Base-by-base conservation (phyloP, 2,329 filamentous ascomycete species). In the Cladorrhinum sp. region DNA sequence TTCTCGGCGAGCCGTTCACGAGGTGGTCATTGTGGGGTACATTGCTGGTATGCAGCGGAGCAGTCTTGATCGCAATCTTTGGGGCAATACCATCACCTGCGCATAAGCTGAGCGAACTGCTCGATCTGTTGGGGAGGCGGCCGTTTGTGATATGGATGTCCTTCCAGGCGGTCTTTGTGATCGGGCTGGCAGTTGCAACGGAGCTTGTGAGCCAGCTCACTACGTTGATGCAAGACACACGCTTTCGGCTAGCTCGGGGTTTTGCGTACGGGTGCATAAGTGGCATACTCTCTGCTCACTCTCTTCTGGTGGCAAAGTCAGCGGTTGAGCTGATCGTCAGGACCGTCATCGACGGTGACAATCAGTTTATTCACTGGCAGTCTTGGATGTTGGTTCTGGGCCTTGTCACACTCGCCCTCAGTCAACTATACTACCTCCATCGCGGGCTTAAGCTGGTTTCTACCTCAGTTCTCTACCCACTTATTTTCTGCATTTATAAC, bases 401-500 rank as follows among this genome's bases (percentile, higher is more conserved):
- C 6, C 87, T 99, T 57, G 81, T 97, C 62, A 81, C 82, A 2
- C 82, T 98, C 63, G 94, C 95, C 3, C 82, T 99, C 50, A 90
- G 87, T 50, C 95, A 99, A 75, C 84, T 99, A 5, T 99, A 96
- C 77, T 98, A 96, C 75, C 85, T 99, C 63, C 95, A 99, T 73
- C 86, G 91, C 49, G 95, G 95, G 57, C 82, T 99, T 64, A 96
- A 96, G 76, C 83, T 99, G 57, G 92, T 96, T 74, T 97, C 93
- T 58, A 98, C 95, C 21, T 96, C 92, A 70, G 89, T 98, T 64
- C 82, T 99, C 67, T 99, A 99, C 75, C 95, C 95, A 4, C 88
- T 98, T 68, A 93, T 98, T 42, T 99, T 99, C 76, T 99, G 95
- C 81, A 86, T 98, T 66, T 99, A 98, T 82, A 99, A 99, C 80